These are phyloP conservation scores for Biscogniauxia mediterranea DNA, from an alignment of 2,329 filamentous ascomycete species.

Conservation along the genomic window DNA sequence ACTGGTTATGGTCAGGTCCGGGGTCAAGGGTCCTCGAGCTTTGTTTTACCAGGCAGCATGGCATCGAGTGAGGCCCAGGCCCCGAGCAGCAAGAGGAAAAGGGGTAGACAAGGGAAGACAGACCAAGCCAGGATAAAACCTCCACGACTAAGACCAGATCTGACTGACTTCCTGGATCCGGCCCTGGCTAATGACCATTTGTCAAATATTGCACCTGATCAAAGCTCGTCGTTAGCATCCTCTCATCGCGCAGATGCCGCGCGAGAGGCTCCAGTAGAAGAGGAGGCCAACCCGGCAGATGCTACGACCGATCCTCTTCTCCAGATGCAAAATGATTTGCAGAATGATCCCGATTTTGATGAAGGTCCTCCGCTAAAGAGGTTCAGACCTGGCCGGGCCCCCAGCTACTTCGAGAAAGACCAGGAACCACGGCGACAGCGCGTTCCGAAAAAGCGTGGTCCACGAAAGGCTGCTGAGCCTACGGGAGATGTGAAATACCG, in stretches of 20 bases:
- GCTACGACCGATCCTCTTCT: conserved; percentile 27
- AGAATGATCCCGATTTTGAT: conserved; percentile 11
- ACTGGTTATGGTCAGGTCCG: not conserved
- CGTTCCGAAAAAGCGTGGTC: conserved; percentile 38
- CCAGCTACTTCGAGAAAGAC: conserved; percentile 6
- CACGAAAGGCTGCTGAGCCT: conserved; percentile 63
- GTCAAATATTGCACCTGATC: not conserved
- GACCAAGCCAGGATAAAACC: not conserved
- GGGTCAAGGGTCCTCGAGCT: not conserved
- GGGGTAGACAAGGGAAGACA: not conserved
- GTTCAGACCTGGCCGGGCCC: not conserved
- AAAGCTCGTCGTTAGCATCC: not conserved
- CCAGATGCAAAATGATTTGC: conserved; percentile 24
- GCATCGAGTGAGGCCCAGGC: not conserved
- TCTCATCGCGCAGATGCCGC: not conserved
- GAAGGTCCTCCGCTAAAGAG: conserved; percentile 8
- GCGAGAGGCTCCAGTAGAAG: not conserved
- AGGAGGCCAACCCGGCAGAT: conserved; percentile 13
- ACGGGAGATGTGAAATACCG: conserved; percentile 69
- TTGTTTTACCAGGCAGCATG: not conserved
- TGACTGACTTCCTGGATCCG: not conserved
- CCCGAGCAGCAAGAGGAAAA: not conserved
- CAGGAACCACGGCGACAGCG: conserved; percentile 14
- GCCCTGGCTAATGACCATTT: not conserved
- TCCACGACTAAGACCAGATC: not conserved